Base-by-base conservation (phyloP, 768 basidiomycete species). In the Leccinum subgranulosum region DNA sequence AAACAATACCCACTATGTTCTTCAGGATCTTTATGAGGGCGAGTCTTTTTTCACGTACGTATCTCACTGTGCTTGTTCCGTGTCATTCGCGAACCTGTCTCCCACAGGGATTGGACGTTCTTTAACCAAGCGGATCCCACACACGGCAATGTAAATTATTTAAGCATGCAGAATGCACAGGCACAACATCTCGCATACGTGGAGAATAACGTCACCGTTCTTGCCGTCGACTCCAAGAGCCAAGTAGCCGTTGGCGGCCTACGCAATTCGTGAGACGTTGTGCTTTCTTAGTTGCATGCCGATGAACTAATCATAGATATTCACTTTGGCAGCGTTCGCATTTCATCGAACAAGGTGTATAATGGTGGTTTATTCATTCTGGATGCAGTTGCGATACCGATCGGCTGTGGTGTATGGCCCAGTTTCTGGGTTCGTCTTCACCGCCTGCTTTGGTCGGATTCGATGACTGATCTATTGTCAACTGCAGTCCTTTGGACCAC, bases 331-430 rank as follows among this genome's bases (percentile, higher is more conserved):
- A 88, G 87, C 10, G 80, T 91, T 51, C 86, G 90, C 41, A 88
- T 92, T 60, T 77, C 74, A 54, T 79, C 85, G 39, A 77, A 81
- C 65, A 84, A 84, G 65, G 68, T 65, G 6, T 91, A 84, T 67
- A 81, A 69, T 49, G 68, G 75, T 4, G 90, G 89, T 5, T 76
- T 91, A 11, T 89, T 92, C 75, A 83, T 92, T 63, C 78, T 89
- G 27, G 89, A 91, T 65, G 80, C 88, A 53, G 76, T 60, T 49
- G 72, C 79, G 11, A 87, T 89, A 85, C 88, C 89, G 9, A 77
- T 80, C 45, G 90, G 90, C 0, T 89, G 86, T 68, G 77, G 81
- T 50, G 70, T 74, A 17, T 82, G 81, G 79, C 85, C 73, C 75
- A 86, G 85, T 72, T 87, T 75, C 58, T 81, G 81, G 81, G 70